A percentile compares a stretch with the other conserved stretches of the same genome.
phyloP scores from a whole-genome alignment of 495 filamentous ascomycete genomes.

The Neurospora sp. region DNA sequence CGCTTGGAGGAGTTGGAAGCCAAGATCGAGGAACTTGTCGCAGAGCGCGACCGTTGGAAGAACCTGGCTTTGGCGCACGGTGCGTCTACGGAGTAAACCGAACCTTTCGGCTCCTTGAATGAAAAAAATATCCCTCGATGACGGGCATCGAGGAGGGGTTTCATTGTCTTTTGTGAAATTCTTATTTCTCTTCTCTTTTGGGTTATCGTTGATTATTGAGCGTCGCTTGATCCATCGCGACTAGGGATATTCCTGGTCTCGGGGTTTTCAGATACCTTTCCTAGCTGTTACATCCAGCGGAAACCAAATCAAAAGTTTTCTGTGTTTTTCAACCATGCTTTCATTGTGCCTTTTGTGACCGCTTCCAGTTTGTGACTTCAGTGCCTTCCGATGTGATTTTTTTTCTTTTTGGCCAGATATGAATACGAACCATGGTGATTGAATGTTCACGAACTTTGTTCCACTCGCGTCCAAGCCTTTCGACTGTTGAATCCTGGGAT shows the following conservation, averaged over 20 bases:
- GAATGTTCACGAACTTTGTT: not conserved
- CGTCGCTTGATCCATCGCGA: not conserved
- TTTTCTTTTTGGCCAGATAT: not conserved
- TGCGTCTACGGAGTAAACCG: slow-evolving; percentile 23
- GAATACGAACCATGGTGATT: not conserved
- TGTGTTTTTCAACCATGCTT: not conserved
- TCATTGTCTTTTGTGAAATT: slow-evolving; percentile 7
- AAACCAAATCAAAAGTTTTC: not conserved
- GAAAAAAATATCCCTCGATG: slow-evolving; percentile 22
- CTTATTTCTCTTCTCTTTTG: slow-evolving; percentile 10
- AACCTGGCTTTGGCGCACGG: slow-evolving; percentile 35
- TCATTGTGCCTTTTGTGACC: not conserved
- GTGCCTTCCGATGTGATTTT: not conserved
- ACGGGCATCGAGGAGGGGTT: slow-evolving; percentile 20
- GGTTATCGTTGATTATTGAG: not conserved
- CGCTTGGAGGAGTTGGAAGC: slow-evolving; percentile 54
- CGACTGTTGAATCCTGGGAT: not conserved
- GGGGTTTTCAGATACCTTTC: not conserved
- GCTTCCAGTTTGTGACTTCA: not conserved
- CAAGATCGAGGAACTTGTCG: slow-evolving; percentile 35
- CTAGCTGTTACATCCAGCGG: not conserved
- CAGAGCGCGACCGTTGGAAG: slow-evolving; percentile 51
- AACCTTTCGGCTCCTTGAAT: slow-evolving; percentile 19
- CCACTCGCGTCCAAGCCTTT: not conserved
- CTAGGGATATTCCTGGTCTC: not conserved